phyloP scores from a whole-genome alignment of 2,329 filamentous ascomycete genomes.

The Fusarium anthophilum region DNA sequence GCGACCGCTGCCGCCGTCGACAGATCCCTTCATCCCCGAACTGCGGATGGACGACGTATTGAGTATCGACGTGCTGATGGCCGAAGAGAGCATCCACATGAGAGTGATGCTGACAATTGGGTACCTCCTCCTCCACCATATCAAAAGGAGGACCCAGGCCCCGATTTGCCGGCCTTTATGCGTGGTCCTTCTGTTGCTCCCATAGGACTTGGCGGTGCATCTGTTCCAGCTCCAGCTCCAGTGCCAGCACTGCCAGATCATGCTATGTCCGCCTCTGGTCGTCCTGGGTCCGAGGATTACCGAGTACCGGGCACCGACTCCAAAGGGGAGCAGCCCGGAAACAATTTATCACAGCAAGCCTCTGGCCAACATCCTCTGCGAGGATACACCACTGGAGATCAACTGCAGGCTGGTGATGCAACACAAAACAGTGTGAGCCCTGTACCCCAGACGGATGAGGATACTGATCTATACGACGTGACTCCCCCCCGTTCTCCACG shows the following conservation, averaged over 20 bases:
- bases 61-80: conserved; percentile 76
- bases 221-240: conserved; percentile 38
- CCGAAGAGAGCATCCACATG: conserved; percentile 78
- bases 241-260: conserved; percentile 15
- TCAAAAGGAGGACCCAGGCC: conserved; percentile 67
- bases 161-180: conserved; percentile 64
- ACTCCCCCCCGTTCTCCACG: conserved; percentile 57
- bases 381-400: conserved; percentile 47
- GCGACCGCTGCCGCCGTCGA: conserved; percentile 81
- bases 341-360: conserved; percentile 20
- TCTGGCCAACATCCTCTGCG: conserved; percentile 49
- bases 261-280: background rate
- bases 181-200: conserved; percentile 59
- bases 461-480: conserved; percentile 58
- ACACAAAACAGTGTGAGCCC: conserved; percentile 48
- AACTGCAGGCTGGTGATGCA: conserved; percentile 37
- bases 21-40: conserved; percentile 70
- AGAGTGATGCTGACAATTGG: conserved; percentile 90
- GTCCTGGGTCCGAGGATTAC: background rate
- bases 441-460: conserved; percentile 42
- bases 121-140: conserved; percentile 87
- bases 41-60: conserved; percentile 62
- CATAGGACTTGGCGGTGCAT: conserved; percentile 37
- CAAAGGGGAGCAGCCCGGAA: conserved; percentile 10
- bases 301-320: background rate